Percentiles rank a stretch among this genome's conserved stretches.
Evolutionary conservation across 225 moss, liverwort and hornwort species (phyloP).

Genomic region (Polytrichum formosum): DNA sequence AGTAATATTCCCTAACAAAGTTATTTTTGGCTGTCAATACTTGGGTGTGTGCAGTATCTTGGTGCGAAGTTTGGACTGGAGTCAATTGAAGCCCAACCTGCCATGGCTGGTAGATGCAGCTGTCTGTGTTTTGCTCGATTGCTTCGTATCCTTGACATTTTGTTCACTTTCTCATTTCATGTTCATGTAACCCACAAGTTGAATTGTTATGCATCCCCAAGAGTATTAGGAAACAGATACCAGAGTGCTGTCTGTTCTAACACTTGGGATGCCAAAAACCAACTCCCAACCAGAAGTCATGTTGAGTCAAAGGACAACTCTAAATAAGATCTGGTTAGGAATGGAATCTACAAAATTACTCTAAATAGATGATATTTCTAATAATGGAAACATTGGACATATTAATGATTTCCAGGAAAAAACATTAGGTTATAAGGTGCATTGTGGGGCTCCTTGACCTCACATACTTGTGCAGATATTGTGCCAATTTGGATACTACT

Average conservation of each 20-base stretch:
- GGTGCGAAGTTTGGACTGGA: slow-evolving; percentile 70
- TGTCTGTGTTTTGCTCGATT: slow-evolving; percentile 72
- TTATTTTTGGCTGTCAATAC: too few relatives aligned
- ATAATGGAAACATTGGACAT: too few relatives aligned
- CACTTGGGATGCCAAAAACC: too few relatives aligned
- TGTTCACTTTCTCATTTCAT: not conserved
- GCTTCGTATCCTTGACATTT: slow-evolving; percentile 58
- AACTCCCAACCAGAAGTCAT: too few relatives aligned
- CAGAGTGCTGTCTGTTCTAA: too few relatives aligned
- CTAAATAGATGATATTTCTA: too few relatives aligned
- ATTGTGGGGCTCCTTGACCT: not conserved
- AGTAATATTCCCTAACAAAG: too few relatives aligned
- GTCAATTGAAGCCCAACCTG: slow-evolving; percentile 68
- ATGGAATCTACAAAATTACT: too few relatives aligned
- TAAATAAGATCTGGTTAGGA: too few relatives aligned
- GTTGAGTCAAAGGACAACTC: too few relatives aligned
- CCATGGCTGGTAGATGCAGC: slow-evolving; percentile 91
- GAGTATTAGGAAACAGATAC: not conserved
- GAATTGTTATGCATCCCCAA: not conserved
- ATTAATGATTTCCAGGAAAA: too few relatives aligned
- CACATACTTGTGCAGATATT: slow-evolving; percentile 39
- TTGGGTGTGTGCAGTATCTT: slow-evolving; percentile 51
- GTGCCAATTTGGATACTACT: slow-evolving; percentile 75
- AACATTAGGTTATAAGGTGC: too few relatives aligned
- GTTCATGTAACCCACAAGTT: not conserved